Conservation (phyloP, 768 basidiomycete species). For the Leucosporidium creatinivorum region DNA sequence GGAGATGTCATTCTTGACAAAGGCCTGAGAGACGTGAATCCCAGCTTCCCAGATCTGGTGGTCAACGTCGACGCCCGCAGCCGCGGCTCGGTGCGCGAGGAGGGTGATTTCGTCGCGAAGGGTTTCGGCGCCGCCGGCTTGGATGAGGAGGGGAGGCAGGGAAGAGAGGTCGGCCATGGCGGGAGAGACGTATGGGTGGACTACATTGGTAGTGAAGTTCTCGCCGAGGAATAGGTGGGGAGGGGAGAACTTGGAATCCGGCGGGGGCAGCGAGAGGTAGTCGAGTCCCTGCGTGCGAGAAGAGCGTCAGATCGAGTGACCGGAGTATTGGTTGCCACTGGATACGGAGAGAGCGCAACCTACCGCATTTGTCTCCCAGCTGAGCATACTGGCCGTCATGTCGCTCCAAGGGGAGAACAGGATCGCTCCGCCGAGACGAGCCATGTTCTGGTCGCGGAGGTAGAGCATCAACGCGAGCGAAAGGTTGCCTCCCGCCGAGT, state of each 20-base stretch:
- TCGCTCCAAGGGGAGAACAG: conserved; percentile 61
- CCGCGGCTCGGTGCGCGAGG: conserved; percentile 77
- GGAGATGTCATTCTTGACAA: background rate
- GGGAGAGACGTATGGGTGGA: conserved; percentile 85
- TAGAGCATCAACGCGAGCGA: conserved; percentile 79
- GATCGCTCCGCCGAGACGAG: conserved; percentile 73
- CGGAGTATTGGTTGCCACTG: too few relatives aligned
- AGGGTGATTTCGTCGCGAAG: conserved; percentile 85
- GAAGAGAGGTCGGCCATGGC: conserved; percentile 71
- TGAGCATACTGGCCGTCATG: conserved; percentile 87
- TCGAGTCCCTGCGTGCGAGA: conserved; percentile 49
- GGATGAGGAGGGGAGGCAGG: conserved; percentile 80
- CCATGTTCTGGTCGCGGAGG: conserved; percentile 76
- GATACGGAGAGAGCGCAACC: background rate
- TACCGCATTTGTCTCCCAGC: conserved; percentile 79
- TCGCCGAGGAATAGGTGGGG: conserved; percentile 78
- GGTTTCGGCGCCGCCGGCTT: conserved; percentile 84
- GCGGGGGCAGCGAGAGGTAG: conserved; percentile 58
- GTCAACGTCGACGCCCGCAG: conserved; percentile 70
- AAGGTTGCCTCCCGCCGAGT: conserved; percentile 87
- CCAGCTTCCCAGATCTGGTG: conserved; percentile 86
- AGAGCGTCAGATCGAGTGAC: background rate
- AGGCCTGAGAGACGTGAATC: conserved; percentile 43
- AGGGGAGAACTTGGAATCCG: conserved; percentile 59
- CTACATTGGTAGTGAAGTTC: conserved; percentile 54